phyloP scores from a whole-genome alignment of 2,329 filamentous ascomycete genomes.

The Trichoderma endophyticum region DNA sequence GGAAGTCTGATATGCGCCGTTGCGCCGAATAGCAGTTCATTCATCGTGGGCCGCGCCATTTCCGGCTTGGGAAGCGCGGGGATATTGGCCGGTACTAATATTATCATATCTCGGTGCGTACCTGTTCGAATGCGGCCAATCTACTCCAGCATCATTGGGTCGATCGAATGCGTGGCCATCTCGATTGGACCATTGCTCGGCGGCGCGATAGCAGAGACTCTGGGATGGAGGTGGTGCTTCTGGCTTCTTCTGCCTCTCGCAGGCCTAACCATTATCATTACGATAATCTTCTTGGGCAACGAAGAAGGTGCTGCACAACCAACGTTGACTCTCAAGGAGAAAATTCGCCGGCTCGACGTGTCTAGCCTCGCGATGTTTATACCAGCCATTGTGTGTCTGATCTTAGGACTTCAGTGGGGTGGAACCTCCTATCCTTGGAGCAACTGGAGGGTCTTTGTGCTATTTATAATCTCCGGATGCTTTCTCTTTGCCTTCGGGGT shows the following conservation, averaged over 20 bases:
- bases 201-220: conserved; percentile 1
- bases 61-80: neutral
- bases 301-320: neutral
- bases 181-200: conserved; percentile 8
- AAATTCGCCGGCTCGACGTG: neutral
- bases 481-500: neutral
- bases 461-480: neutral
- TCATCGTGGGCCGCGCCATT: conserved; percentile 1
- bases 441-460: neutral
- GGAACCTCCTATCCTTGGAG: neutral
- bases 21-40: neutral
- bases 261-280: neutral
- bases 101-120: neutral
- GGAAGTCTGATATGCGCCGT: neutral
- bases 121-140: neutral
- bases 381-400: neutral
- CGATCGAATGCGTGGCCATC: conserved; percentile 3
- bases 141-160: conserved; percentile 1
- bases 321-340: neutral
- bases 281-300: neutral
- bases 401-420: neutral
- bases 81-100: neutral
- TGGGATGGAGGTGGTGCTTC: conserved; percentile 11
- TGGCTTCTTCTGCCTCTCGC: neutral
- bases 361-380: neutral